Percentiles rank a stretch among this genome's conserved stretches.
phyloP scores from a whole-genome alignment of 805 yeast genomes.

The Starmerella potacharoeniae region DNA sequence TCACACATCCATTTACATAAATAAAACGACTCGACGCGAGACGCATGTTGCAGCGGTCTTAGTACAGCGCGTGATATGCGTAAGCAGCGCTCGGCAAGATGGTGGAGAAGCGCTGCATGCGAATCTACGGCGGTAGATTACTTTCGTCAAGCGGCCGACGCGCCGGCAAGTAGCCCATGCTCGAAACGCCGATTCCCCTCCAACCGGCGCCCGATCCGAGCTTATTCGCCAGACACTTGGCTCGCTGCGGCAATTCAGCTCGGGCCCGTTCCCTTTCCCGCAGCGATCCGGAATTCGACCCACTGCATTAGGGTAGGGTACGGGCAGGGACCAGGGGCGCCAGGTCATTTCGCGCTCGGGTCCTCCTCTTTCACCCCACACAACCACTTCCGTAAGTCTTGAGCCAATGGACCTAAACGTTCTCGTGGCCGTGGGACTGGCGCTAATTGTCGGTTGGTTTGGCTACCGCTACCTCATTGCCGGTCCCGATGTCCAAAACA shows the following conservation, averaged over 20 bases:
- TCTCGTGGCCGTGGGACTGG: slow-evolving; percentile 13
- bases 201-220: neutral
- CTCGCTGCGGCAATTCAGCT: neutral
- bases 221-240: neutral
- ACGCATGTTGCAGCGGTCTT: neutral
- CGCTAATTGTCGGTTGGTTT: slow-evolving; percentile 16
- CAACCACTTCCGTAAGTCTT: neutral
- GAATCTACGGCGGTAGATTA: no score
- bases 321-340: neutral
- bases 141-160: no score
- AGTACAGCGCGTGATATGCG: neutral
- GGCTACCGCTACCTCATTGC: slow-evolving; percentile 17
- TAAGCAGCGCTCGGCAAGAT: neutral
- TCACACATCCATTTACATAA: neutral
- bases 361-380: neutral
- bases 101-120: neutral
- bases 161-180: neutral
- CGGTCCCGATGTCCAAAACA: slow-evolving; percentile 11
- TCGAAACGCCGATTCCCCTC: neutral
- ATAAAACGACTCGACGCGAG: neutral
- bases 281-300: neutral
- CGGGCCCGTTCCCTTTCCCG: neutral
- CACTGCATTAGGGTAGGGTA: neutral
- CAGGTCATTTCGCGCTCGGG: neutral
- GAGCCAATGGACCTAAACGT: neutral